Conservation (phyloP, 176 grass and related monocot species). For the Rhipidocladum racemiflorum region DNA sequence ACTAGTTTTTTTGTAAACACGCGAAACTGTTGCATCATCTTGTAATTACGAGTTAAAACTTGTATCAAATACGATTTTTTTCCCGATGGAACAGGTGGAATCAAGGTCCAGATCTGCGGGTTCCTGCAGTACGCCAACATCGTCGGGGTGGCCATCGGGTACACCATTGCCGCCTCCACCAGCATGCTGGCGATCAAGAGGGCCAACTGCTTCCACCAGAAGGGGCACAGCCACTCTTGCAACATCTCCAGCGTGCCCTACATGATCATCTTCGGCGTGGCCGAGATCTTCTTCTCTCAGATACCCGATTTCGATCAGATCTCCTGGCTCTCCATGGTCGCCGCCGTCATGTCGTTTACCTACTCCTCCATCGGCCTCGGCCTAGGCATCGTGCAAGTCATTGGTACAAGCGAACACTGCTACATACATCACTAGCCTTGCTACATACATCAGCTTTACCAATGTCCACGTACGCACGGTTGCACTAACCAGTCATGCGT, state of each 20-base stretch:
- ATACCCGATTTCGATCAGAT: conserved; percentile 95
- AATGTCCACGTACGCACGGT: too few species aligned
- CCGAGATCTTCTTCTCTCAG: conserved; percentile 81
- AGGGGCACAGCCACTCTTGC: conserved; percentile 43
- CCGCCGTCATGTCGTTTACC: conserved; percentile 95
- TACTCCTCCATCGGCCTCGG: conserved; percentile 79
- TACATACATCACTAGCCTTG: too few species aligned
- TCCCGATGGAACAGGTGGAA: conserved; percentile 51
- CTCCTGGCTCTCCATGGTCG: conserved; percentile 86
- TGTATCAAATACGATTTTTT: too few species aligned
- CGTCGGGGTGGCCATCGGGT: conserved; percentile 88
- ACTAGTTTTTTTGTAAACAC: too few species aligned
- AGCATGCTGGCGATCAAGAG: conserved; percentile 60
- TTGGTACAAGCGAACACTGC: too few species aligned
- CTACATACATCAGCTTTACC: too few species aligned
- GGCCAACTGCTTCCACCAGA: too few species aligned
- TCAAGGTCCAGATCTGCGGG: conserved; percentile 88
- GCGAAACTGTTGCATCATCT: too few species aligned
- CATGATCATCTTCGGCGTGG: conserved; percentile 93
- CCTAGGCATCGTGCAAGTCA: conserved; percentile 75
- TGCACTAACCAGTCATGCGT: too few species aligned
- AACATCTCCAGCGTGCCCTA: conserved; percentile 70
- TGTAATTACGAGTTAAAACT: too few species aligned
- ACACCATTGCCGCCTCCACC: conserved; percentile 96
- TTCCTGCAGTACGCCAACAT: conserved; percentile 93